Percentiles rank a stretch among this genome's conserved stretches.
Conservation (phyloP, 257 asterid genomes). For the Capsicum rhomboideum region DNA sequence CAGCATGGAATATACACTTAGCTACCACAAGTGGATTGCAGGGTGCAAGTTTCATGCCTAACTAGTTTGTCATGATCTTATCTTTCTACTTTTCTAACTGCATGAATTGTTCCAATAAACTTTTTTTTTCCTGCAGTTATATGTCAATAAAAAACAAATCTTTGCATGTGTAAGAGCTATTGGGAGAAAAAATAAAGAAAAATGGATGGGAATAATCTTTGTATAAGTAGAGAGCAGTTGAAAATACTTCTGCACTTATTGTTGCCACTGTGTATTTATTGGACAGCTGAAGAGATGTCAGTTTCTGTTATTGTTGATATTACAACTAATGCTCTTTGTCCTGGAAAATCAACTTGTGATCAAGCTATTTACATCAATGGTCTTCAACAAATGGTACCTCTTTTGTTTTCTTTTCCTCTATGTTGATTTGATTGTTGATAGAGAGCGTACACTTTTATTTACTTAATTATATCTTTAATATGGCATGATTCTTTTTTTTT, state of each 20-base stretch:
- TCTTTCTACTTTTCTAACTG: no score
- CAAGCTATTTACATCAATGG: conserved; percentile 78
- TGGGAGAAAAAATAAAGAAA: background rate
- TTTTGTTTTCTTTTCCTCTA: background rate
- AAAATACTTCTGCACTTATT: conserved; percentile 50
- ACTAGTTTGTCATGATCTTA: no score
- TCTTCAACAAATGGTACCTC: conserved; percentile 66
- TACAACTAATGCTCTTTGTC: conserved; percentile 80
- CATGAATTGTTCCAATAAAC: no score
- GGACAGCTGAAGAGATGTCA: conserved; percentile 93
- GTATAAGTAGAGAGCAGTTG: conserved; percentile 37
- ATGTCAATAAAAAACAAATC: background rate
- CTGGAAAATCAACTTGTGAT: conserved; percentile 48
- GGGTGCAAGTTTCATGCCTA: no score
- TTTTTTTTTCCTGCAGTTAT: no score
- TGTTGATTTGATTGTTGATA: conserved; percentile 27
- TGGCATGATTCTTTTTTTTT: no score
- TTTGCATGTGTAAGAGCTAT: background rate
- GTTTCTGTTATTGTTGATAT: conserved; percentile 78
- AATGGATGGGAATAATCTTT: background rate
- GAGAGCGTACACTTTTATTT: background rate
- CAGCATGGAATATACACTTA: no score
- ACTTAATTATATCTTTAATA: background rate
- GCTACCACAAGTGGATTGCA: no score
- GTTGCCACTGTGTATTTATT: conserved; percentile 64